Evolutionary conservation across 2,329 filamentous ascomycete species (phyloP).

Genomic region (Talaromyces sp.): DNA sequence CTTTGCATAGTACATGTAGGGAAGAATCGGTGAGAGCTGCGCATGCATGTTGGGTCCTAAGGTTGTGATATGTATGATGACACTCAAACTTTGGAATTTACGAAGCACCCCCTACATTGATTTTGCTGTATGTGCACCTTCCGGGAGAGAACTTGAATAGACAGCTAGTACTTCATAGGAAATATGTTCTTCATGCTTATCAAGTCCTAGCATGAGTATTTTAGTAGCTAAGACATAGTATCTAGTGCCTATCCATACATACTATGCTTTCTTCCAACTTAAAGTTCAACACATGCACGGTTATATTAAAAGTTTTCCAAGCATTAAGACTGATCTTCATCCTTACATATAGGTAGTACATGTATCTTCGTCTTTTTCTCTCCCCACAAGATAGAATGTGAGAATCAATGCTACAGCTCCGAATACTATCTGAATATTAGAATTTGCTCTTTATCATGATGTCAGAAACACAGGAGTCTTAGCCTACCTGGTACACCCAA

Average conservation of each 20-base stretch:
- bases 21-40: not conserved
- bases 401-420: not conserved
- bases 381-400: not conserved
- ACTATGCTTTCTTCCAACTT: no score
- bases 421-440: not conserved
- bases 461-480: not conserved
- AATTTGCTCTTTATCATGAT: not conserved
- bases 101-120: no score
- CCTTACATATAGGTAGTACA: not conserved
- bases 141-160: no score
- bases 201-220: no score
- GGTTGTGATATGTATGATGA: no score
- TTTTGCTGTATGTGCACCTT: no score
- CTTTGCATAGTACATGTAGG: not conserved
- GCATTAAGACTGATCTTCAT: not conserved
- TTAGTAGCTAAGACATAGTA: no score
- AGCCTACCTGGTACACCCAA: not conserved
- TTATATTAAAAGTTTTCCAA: not conserved
- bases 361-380: not conserved
- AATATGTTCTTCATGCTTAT: no score
- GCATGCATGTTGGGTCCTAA: not conserved
- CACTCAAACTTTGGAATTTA: no score
- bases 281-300: no score
- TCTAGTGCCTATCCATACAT: no score
- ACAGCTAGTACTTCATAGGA: no score